A percentile compares a stretch with the other conserved stretches of the same genome.
phyloP scores from a whole-genome alignment of 2,329 filamentous ascomycete genomes.

The Alternaria novae-zelandiae region DNA sequence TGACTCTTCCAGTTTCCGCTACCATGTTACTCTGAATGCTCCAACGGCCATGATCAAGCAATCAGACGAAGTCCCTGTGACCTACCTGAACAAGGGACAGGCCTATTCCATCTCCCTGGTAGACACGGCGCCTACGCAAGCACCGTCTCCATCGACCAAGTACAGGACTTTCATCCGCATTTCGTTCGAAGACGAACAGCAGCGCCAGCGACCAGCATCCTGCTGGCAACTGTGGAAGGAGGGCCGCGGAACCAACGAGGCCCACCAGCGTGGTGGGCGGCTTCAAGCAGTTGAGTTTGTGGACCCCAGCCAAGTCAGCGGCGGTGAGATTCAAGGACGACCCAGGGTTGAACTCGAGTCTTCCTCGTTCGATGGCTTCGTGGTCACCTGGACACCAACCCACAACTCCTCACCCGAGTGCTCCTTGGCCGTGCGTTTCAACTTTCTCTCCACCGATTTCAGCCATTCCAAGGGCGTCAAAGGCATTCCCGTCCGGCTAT shows the following conservation, averaged over 20 bases:
- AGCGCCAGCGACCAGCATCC: slow-evolving; percentile 78
- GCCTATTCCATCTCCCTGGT: slow-evolving; percentile 86
- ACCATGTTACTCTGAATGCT: slow-evolving; percentile 86
- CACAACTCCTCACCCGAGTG: slow-evolving; percentile 74
- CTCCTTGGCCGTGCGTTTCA: slow-evolving; percentile 90
- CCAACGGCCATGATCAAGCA: slow-evolving; percentile 96
- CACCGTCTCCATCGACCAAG: slow-evolving; percentile 64
- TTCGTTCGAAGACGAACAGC: slow-evolving; percentile 95
- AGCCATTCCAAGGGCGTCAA: slow-evolving; percentile 99
- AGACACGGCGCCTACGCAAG: slow-evolving; percentile 71
- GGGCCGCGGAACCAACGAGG: slow-evolving; percentile 92
- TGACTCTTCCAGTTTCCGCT: slow-evolving; percentile 72
- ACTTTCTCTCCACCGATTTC: slow-evolving; percentile 97
- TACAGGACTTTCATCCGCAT: slow-evolving; percentile 94
- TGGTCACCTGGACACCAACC: slow-evolving; percentile 81
- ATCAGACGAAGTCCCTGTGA: slow-evolving; percentile 90
- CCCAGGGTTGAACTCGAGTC: slow-evolving; percentile 58
- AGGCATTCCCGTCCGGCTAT: slow-evolving; percentile 91
- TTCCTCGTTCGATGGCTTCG: slow-evolving; percentile 92
- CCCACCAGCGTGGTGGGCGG: slow-evolving; percentile 89
- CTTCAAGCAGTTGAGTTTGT: slow-evolving; percentile 96
- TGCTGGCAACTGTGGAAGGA: slow-evolving; percentile 98
- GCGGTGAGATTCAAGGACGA: slow-evolving; percentile 56
- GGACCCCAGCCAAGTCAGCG: slow-evolving; percentile 64
- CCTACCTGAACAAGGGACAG: slow-evolving; percentile 97